phyloP scores from a whole-genome alignment of 2,329 filamentous ascomycete species.

The Bisporella sp. region DNA sequence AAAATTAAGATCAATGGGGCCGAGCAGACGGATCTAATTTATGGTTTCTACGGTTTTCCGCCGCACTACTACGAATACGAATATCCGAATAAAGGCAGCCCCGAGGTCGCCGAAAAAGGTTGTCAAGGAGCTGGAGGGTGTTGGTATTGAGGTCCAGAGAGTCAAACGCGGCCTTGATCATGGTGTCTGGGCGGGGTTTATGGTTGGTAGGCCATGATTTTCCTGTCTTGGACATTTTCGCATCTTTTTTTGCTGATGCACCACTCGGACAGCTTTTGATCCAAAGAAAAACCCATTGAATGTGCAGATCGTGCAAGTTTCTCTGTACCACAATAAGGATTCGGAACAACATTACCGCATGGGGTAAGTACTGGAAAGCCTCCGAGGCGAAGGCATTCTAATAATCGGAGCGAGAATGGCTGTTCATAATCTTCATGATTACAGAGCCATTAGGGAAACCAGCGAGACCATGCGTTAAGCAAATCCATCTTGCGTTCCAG shows the following conservation, averaged over 20 bases:
- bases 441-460: constrained; percentile 31
- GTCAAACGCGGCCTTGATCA: constrained; percentile 64
- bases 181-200: constrained; percentile 64
- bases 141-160: constrained; percentile 52
- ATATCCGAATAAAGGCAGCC: constrained; percentile 58
- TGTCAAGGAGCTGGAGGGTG: constrained; percentile 45
- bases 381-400: too few relatives aligned
- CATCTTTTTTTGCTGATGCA: constrained; percentile 20
- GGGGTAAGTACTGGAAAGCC: too few relatives aligned
- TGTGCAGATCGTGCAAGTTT: too few relatives aligned
- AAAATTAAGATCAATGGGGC: constrained; percentile 60
- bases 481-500: constrained; percentile 20
- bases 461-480: constrained; percentile 52
- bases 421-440: too few relatives aligned
- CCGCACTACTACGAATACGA: constrained; percentile 42
- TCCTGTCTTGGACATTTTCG: constrained; percentile 3
- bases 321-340: too few relatives aligned
- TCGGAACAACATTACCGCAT: too few relatives aligned
- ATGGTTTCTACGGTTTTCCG: constrained; percentile 73
- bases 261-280: too few relatives aligned
- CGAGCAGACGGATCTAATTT: constrained; percentile 57
- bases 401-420: too few relatives aligned
- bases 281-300: too few relatives aligned
- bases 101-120: constrained; percentile 53
- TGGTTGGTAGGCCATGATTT: constrained; percentile 10